Evolutionary conservation across 306 rosid genomes (phyloP), one percentile per base, ranked within the genome.

Genomic region (Fragaria ananassa): DNA sequence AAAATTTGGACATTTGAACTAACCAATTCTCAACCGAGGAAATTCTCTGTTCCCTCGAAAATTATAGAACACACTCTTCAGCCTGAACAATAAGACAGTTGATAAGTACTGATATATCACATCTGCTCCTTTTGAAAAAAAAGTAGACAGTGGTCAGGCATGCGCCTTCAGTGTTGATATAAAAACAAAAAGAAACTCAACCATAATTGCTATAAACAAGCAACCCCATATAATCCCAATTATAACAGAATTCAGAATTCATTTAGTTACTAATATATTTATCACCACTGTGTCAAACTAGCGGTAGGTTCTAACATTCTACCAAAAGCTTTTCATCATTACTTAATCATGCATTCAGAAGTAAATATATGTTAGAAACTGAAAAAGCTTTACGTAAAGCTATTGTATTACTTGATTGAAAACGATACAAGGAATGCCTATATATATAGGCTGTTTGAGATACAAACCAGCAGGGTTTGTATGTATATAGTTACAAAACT

Each of bases 31-130:
- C 75, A 89, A 76, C 75, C 93, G 87, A 74, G 93, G 85, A 84
- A 94, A 94, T 83, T 91, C 97, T 79, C 83, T 87, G 80, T 87
- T 94, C 68, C 93, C 95, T 84, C 93, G 88, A 69, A 94, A 88
- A 72, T 90, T 86, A 79, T 86, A 80, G 74, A 94, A 90, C 81
- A 87, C 93, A 79, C 96, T 94, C 89, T 86, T 94, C 77, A 90
- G 81, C 86, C 99, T 95, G 83, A 83, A 67, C 73, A 37, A 80
- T 69, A 72, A 81, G 42, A n/a, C 31, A 2, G 2, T 5, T 44
- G 0, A 73, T 69, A 17, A 65, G 74, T 61, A 42, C 29, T 8
- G 21, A 68, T 35, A 21, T 25, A 5, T 54, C 68, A 67, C 29
- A 18, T 39, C 1, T 29, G 54, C 45, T 29, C 39, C 14, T 51